These are phyloP conservation scores for Xylaria intraflava DNA, from an alignment of 495 filamentous ascomycete species.

Conservation along the genomic window DNA sequence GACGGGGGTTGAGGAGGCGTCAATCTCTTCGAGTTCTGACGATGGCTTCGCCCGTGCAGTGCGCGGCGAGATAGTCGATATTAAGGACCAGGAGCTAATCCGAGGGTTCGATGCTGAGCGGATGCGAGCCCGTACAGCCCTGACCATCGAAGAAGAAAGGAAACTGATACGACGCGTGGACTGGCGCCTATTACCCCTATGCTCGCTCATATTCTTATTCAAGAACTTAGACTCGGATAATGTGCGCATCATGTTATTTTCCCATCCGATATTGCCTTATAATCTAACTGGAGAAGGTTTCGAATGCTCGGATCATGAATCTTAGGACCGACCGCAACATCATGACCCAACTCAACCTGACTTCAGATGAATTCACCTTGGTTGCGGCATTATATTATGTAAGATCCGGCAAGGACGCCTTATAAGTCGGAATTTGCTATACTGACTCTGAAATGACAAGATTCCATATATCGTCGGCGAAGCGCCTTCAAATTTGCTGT, in stretches of 20 bases:
- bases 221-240: slow-evolving; percentile 39
- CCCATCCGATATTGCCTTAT: not conserved
- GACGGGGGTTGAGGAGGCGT: slow-evolving; percentile 9
- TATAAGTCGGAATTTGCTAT: not conserved
- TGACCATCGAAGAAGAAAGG: slow-evolving; percentile 39
- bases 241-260: slow-evolving; percentile 14
- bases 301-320: slow-evolving; percentile 38
- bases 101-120: slow-evolving; percentile 35
- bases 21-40: slow-evolving; percentile 18
- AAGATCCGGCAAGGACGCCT: not conserved
- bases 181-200: slow-evolving; percentile 39
- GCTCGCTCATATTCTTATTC: slow-evolving; percentile 40
- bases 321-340: slow-evolving; percentile 36
- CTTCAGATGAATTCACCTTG: slow-evolving; percentile 28
- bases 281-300: slow-evolving; percentile 19
- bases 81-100: slow-evolving; percentile 19
- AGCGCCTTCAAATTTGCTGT: slow-evolving; percentile 37
- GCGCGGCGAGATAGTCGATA: slow-evolving; percentile 10
- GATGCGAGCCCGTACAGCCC: slow-evolving; percentile 34
- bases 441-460: slow-evolving; percentile 22
- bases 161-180: slow-evolving; percentile 39
- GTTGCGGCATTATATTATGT: slow-evolving; percentile 30
- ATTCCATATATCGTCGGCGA: slow-evolving; percentile 42
- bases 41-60: slow-evolving; percentile 18
- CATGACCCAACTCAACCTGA: slow-evolving; percentile 35